Evolutionary conservation across 805 yeast genomes (phyloP), one percentile per base, ranked within the genome.

Genomic region (Wickerhamiella sergipiensis): DNA sequence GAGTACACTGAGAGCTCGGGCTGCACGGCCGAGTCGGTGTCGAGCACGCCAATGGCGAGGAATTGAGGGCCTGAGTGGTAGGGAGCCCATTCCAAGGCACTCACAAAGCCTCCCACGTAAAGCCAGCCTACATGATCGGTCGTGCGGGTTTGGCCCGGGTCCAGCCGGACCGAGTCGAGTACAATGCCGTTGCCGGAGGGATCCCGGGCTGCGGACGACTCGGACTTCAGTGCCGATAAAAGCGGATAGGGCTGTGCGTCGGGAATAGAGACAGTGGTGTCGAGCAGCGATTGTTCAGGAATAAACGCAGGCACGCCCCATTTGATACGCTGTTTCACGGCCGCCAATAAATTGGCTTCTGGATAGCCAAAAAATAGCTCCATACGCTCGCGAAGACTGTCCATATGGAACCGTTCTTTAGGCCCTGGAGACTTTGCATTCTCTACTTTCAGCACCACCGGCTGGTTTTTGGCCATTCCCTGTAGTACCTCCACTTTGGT

Each of bases 41-140:
- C 69, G 1, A 80, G 67, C 0, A 77, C 60, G 0, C 80, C 64
- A 0, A 78, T 73, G 0, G 83, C 85, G 44, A 81, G 58, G 52
- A 69, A 72, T 51, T 73, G 77, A 7, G 51, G 48, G 1, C 53
- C 53, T n/a, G 53, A 55, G 23, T 36, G 63, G 49, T 50, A 54
- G 3, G 65, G 61, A 7, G 61, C 62, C 86, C 86, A 81, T 9
- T 74, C 72, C 52, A 75, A 59, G 19, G 77, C 74, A 0, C 83
- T 73, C 0, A 79, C 66, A 8, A 72, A 62, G 0, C 78, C 77
- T 0, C 84, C 83, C 0, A 71, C 66, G 56, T 77, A 76, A 17
- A 75, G 47, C 1, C 76, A 64, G 9, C 68, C 58, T 0, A 76
- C 76, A 17, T 60, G 63, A 26, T 75, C 64, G 6, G 59, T 50